Base-by-base conservation (phyloP, 768 basidiomycete genomes). In the Cyclocybe cylindracea region DNA sequence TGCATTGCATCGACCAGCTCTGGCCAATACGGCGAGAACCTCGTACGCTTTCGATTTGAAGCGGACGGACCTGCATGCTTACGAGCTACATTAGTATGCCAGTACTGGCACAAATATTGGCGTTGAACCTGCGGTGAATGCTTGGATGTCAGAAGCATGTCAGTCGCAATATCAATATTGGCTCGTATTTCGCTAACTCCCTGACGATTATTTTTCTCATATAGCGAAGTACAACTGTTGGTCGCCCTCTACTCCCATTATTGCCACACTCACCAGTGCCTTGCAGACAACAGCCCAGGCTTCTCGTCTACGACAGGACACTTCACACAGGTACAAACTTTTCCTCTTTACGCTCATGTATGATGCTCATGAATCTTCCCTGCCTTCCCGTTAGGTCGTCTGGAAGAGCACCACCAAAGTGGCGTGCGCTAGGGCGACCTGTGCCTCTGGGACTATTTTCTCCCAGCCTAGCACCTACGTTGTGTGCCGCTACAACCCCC, bases 351-450 rank as follows among this genome's bases (percentile, higher is more conserved):
- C 31, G 16, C 39, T 10, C 1, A 31, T n/a, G n/a, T 29, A 40
- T 34, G 33, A 5, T 36, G 19, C 16, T 46, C 36, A 41, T 31
- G 2, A 11, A 31, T 29, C 11, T 19, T 10, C 11, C 6, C 10
- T 8, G 10, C 10, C 24, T 13, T 40, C 1, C n/a, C 14, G 10
- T 7, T 70, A 80, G 62, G 71, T 81, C 6, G 82, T 83, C 7
- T 84, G 82, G 82, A 83, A 82, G 62, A 62, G 60, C n/a, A 71
- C 74, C 31, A 76, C 71, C 1, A 64, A 78, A 38, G 70, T 82
- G 32, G 78, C 78, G 5, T 82, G 79, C 48, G 81, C 77, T 10
- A 59, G 69, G 16, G 63, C 68, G 33, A 53, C 51, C 10, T 82
- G 81, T 60, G 64, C 51, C 39, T 70, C 50, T 31, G 62, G 63